A percentile compares a stretch with the other conserved stretches of the same genome.
Evolutionary conservation across 2,329 filamentous ascomycete species (phyloP).

Genomic region (Hypoxylon sp.): DNA sequence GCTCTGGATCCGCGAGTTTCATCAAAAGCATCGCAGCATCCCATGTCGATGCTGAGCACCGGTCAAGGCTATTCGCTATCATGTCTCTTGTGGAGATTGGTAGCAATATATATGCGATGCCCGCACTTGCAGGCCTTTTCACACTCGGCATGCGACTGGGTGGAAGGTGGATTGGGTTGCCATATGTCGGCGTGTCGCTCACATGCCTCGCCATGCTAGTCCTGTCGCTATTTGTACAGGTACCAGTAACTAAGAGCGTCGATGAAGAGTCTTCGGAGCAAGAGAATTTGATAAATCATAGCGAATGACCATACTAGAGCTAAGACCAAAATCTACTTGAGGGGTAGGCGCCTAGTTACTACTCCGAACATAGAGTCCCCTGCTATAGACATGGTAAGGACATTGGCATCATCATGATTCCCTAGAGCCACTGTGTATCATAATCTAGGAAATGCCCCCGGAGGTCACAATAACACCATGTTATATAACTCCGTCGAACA

Average conservation of each 20-base stretch:
- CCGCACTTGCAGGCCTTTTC: conserved; percentile 52
- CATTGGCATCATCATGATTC: neutral
- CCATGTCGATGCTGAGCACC: conserved; percentile 50
- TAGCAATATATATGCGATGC: conserved; percentile 49
- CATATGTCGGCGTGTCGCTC: conserved; percentile 53
- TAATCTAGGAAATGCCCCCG: neutral
- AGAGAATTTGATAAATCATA: neutral
- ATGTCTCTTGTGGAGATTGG: conserved; percentile 47
- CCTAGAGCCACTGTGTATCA: neutral
- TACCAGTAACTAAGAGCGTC: conserved; percentile 18
- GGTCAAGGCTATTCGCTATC: conserved; percentile 52
- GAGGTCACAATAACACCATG: neutral
- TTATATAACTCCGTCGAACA: neutral
- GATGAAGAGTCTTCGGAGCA: conserved; percentile 42
- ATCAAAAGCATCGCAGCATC: conserved; percentile 50
- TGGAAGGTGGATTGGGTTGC: conserved; percentile 52
- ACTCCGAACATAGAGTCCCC: no score
- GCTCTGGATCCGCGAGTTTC: conserved; percentile 50
- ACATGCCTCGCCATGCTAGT: conserved; percentile 48
- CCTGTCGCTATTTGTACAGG: conserved; percentile 46
- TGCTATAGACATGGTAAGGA: neutral
- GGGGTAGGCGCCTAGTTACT: neutral
- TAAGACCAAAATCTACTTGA: no score
- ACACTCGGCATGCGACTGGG: conserved; percentile 53
- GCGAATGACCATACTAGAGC: neutral